A percentile compares a stretch with the other conserved stretches of the same genome.
These are phyloP conservation scores for Tuber calosporum DNA, from an alignment of 495 filamentous ascomycete species.

Conservation along the genomic window DNA sequence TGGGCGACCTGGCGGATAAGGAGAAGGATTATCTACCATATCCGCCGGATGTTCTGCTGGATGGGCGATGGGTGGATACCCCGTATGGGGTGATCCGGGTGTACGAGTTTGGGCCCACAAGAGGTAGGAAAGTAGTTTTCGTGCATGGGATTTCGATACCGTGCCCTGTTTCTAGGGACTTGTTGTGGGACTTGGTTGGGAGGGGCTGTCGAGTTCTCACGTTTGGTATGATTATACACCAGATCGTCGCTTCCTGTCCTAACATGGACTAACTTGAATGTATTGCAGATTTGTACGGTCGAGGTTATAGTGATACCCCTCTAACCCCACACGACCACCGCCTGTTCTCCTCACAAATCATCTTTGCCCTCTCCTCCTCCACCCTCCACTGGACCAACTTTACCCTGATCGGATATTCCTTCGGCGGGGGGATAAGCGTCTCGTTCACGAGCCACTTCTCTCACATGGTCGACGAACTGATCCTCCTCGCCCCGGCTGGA, in stretches of 20 bases:
- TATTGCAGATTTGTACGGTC: slow-evolving; percentile 59
- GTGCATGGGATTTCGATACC: slow-evolving; percentile 85
- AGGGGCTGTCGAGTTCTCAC: slow-evolving; percentile 76
- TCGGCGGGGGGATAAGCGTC: slow-evolving; percentile 72
- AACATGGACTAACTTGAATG: background rate
- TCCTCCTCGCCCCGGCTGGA: slow-evolving; percentile 72
- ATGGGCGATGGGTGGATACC: slow-evolving; percentile 62
- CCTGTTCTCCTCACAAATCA: slow-evolving; percentile 68
- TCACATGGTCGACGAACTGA: slow-evolving; percentile 55
- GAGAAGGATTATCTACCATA: slow-evolving; percentile 56
- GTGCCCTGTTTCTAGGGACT: slow-evolving; percentile 59
- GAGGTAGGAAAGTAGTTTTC: slow-evolving; percentile 69
- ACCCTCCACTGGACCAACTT: slow-evolving; percentile 64
- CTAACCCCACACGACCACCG: slow-evolving; percentile 60
- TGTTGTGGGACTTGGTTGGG: slow-evolving; percentile 60
- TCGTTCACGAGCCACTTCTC: slow-evolving; percentile 69
- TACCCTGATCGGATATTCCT: slow-evolving; percentile 70
- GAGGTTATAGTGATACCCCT: slow-evolving; percentile 70
- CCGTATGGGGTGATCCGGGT: slow-evolving; percentile 75
- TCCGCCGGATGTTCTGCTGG: slow-evolving; percentile 67
- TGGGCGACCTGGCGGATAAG: slow-evolving; percentile 47
- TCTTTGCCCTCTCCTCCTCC: slow-evolving; percentile 64
- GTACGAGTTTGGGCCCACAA: slow-evolving; percentile 84
- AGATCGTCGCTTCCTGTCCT: background rate
- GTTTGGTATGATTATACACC: slow-evolving; percentile 51